These are phyloP conservation scores for Globisporangium sylvaticum DNA, from an alignment of 352 stramenopile genomes.

Conservation along the genomic window DNA sequence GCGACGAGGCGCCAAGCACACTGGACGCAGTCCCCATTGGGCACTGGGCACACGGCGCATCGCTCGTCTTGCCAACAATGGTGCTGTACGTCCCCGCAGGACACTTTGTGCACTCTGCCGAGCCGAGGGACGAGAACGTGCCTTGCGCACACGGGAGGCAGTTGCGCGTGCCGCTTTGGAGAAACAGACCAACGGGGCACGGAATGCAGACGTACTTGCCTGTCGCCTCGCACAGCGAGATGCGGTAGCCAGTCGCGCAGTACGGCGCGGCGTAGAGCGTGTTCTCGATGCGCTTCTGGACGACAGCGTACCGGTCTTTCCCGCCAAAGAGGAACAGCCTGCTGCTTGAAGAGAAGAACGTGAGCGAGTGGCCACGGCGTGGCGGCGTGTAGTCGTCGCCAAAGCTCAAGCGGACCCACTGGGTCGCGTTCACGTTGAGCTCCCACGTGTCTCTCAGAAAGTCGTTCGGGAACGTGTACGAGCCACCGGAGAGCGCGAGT, in stretches of 20 bases:
- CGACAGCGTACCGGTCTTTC: constrained; percentile 56
- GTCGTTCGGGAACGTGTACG: constrained; percentile 71
- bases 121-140: constrained; percentile 38
- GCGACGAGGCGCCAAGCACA: constrained; percentile 25
- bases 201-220: constrained; percentile 62
- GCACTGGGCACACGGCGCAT: constrained; percentile 39
- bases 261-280: constrained; percentile 51
- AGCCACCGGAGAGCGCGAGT: constrained; percentile 54
- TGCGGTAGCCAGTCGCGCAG: constrained; percentile 39
- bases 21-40: constrained; percentile 46
- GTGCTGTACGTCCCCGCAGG: constrained; percentile 48
- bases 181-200: constrained; percentile 51
- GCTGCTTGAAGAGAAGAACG: constrained; percentile 29
- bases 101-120: constrained; percentile 42
- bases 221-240: constrained; percentile 46
- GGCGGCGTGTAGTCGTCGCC: constrained; percentile 40
- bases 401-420: constrained; percentile 61
- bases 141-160: constrained; percentile 42
- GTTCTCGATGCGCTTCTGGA: constrained; percentile 45
- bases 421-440: constrained; percentile 58
- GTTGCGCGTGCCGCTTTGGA: constrained; percentile 49
- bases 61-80: constrained; percentile 30
- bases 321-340: constrained; percentile 56
- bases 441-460: constrained; percentile 73
- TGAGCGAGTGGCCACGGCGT: constrained; percentile 51